Conservation (phyloP, 768 basidiomycete species). For the Mrakia frigida region DNA sequence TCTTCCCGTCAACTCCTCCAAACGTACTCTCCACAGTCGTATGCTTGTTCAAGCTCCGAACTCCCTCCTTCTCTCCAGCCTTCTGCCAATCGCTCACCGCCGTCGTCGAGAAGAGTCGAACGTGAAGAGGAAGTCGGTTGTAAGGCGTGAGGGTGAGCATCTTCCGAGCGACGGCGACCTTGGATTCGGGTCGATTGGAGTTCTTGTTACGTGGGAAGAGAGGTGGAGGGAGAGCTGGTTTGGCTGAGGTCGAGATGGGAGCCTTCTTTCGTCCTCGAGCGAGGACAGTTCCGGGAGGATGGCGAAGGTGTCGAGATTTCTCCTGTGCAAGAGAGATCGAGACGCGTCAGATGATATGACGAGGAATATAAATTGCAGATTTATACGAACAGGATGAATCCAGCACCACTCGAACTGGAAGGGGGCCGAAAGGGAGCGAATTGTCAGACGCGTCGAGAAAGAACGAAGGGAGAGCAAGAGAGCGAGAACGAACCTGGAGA, state of each 20-base stretch:
- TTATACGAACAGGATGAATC: conserved; percentile 58
- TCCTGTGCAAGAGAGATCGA: conserved; percentile 26
- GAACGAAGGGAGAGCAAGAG: neutral
- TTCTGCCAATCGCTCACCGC: conserved; percentile 20
- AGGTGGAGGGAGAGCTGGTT: conserved; percentile 9
- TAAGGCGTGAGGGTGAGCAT: conserved; percentile 67
- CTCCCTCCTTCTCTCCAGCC: conserved; percentile 4
- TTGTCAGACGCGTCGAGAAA: conserved; percentile 40
- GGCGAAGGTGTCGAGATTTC: conserved; percentile 38
- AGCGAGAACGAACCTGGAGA: conserved; percentile 41
- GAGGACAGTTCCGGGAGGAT: neutral
- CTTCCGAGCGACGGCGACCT: conserved; percentile 52
- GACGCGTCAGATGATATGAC: neutral
- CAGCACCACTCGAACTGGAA: conserved; percentile 46
- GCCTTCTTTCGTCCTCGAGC: conserved; percentile 3
- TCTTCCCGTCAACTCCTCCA: conserved; percentile 40
- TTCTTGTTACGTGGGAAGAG: conserved; percentile 15
- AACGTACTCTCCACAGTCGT: conserved; percentile 36
- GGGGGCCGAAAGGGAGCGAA: neutral
- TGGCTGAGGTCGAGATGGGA: conserved; percentile 15
- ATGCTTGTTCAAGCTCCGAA: conserved; percentile 4
- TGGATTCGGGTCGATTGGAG: conserved; percentile 19
- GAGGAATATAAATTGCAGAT: neutral
- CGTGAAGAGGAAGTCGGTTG: conserved; percentile 64
- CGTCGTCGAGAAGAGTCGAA: conserved; percentile 59